Percentiles rank a stretch among this genome's conserved stretches.
These are phyloP conservation scores for Teratosphaeria gauchensis DNA, from an alignment of 2,329 filamentous ascomycete species.

Conservation along the genomic window DNA sequence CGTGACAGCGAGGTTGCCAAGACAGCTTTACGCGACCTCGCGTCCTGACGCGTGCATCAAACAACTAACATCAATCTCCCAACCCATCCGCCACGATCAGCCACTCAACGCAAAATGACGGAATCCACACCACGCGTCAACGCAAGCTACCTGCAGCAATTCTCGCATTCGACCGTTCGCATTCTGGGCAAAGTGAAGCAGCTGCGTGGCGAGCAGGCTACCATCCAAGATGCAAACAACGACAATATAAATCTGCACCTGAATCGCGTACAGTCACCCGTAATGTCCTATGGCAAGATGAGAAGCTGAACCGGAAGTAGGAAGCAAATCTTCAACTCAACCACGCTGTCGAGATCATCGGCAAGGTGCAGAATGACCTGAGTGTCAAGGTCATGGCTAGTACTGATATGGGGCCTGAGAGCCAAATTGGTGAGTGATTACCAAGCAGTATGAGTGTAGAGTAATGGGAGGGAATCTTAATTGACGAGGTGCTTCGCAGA, in stretches of 20 bases:
- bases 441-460: neutral
- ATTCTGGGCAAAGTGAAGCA: slow-evolving; percentile 77
- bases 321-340: slow-evolving; percentile 60
- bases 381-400: slow-evolving; percentile 60
- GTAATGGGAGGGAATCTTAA: neutral
- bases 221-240: slow-evolving; percentile 64
- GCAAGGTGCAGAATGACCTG: slow-evolving; percentile 67
- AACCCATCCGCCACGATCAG: neutral
- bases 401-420: slow-evolving; percentile 54
- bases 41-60: neutral
- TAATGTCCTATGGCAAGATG: neutral
- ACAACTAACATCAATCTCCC: neutral
- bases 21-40: neutral
- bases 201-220: slow-evolving; percentile 69
- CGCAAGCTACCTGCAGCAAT: slow-evolving; percentile 66
- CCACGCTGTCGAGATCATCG: slow-evolving; percentile 66
- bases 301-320: slow-evolving; percentile 31
- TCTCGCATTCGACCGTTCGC: slow-evolving; percentile 63
- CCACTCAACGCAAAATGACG: slow-evolving; percentile 43
- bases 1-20: neutral
- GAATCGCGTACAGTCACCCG: slow-evolving; percentile 51
- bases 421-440: slow-evolving; percentile 50
- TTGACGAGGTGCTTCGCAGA: slow-evolving; percentile 41
- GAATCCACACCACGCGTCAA: slow-evolving; percentile 76
- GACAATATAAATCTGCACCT: slow-evolving; percentile 59